phyloP scores from a whole-genome alignment of 2,329 filamentous ascomycete genomes.

The Exophiala phaeomuriformis region DNA sequence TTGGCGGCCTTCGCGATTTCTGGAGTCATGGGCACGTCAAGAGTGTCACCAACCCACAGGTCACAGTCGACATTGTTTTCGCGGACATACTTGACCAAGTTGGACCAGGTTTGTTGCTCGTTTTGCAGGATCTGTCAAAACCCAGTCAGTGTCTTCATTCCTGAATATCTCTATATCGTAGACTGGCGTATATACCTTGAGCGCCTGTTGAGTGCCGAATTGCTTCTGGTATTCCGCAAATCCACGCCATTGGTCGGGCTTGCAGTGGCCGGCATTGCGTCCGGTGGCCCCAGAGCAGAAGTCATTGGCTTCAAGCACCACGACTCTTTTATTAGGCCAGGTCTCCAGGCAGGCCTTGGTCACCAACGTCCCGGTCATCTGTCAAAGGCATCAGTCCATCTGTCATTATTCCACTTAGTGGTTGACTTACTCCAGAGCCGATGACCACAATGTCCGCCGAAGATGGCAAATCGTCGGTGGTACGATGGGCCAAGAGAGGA shows the following conservation, averaged over 20 bases:
- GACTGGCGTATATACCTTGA: not conserved
- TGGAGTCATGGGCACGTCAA: conserved; percentile 1
- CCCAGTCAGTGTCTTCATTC: not conserved
- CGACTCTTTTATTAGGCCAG: conserved; percentile 27
- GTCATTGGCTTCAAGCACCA: conserved; percentile 35
- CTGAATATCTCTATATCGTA: not conserved
- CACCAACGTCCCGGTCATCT: conserved; percentile 35
- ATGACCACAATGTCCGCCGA: conserved; percentile 42
- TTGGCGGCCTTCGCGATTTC: not conserved
- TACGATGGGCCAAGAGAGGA: conserved; percentile 1
- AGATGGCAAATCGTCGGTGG: conserved; percentile 29
- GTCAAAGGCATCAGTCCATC: conserved; percentile 19
- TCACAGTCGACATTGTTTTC: conserved; percentile 4
- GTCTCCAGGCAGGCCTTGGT: conserved; percentile 11
- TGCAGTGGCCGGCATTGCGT: conserved; percentile 40
- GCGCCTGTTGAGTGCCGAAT: conserved; percentile 1
- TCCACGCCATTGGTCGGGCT: conserved; percentile 30
- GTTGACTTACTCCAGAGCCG: conserved; percentile 41
- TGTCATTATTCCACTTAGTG: conserved; percentile 16
- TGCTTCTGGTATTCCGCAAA: not conserved
- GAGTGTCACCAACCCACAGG: conserved; percentile 2
- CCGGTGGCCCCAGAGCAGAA: conserved; percentile 40
- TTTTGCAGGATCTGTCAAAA: conserved; percentile 1
- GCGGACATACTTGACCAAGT: not conserved
- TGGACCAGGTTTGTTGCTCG: conserved; percentile 3